A percentile compares a stretch with the other conserved stretches of the same genome.
phyloP scores from a whole-genome alignment of 2,329 filamentous ascomycete species.

The Apiospora malaysiana region DNA sequence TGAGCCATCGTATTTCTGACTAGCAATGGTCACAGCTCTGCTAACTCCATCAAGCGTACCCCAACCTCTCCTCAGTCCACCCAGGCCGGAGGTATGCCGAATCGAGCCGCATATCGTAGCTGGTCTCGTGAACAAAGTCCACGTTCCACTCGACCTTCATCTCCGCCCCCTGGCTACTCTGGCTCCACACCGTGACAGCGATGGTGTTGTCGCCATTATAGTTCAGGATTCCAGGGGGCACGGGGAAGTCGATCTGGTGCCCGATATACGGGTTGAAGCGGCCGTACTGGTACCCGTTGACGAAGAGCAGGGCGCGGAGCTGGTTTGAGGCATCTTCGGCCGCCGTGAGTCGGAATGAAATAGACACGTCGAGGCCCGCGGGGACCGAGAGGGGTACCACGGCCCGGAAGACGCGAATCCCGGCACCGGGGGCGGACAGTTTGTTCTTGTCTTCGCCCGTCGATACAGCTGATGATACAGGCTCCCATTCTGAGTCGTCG shows the following conservation, averaged over 20 bases:
- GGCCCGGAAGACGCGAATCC: conserved; percentile 62
- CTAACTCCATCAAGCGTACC: conserved; percentile 39
- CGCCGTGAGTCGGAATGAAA: conserved; percentile 59
- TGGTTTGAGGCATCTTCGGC: conserved; percentile 44
- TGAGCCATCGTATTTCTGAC: no score
- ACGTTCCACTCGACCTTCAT: conserved; percentile 56
- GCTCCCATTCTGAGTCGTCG: conserved; percentile 51
- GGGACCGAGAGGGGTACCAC: conserved; percentile 57
- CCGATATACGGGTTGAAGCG: conserved; percentile 66
- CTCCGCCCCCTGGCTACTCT: conserved; percentile 56
- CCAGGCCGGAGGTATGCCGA: conserved; percentile 54
- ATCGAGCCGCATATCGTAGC: conserved; percentile 57
- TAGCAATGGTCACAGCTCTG: no score
- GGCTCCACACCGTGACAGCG: conserved; percentile 64
- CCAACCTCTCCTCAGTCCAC: conserved; percentile 50
- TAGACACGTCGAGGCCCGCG: conserved; percentile 57
- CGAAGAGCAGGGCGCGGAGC: conserved; percentile 60
- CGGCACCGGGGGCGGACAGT: conserved; percentile 52
- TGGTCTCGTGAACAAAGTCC: conserved; percentile 60
- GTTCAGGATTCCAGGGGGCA: conserved; percentile 64
- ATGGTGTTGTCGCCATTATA: conserved; percentile 65
- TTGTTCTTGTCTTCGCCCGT: conserved; percentile 25
- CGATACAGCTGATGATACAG: conserved; percentile 35
- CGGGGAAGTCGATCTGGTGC: conserved; percentile 64
- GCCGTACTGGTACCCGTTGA: conserved; percentile 71